Percentiles rank a stretch among this genome's conserved stretches.
These are phyloP conservation scores for Trypanosoma theileri DNA, from an alignment of 208 protist genomes.

Conservation along the genomic window DNA sequence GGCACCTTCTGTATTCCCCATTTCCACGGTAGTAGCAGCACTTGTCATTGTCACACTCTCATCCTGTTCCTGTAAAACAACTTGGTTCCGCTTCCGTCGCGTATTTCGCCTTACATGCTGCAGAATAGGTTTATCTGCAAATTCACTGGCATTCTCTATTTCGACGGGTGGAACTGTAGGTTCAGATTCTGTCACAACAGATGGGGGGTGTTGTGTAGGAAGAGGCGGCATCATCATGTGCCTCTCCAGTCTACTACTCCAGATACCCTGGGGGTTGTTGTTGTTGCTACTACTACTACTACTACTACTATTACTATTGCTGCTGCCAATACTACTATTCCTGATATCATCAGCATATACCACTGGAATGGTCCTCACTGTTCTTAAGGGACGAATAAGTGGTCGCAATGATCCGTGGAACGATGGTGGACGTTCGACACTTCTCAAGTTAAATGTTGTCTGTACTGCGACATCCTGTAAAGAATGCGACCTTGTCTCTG, in stretches of 20 bases:
- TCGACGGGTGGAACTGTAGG: background rate
- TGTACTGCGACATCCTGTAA: slow-evolving; percentile 24
- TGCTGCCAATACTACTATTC: background rate
- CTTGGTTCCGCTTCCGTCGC: background rate
- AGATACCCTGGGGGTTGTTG: slow-evolving; percentile 9
- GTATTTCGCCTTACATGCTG: background rate
- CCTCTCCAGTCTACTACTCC: background rate
- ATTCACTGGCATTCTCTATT: slow-evolving; percentile 10
- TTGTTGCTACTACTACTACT: background rate
- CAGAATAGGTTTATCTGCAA: slow-evolving; percentile 26
- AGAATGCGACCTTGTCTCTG: background rate
- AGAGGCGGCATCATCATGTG: background rate
- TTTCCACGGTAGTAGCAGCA: too few relatives aligned
- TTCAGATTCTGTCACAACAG: background rate
- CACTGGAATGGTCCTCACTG: too few relatives aligned
- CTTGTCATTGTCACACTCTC: background rate
- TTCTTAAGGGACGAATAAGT: background rate
- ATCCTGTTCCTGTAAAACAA: background rate
- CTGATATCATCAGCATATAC: background rate
- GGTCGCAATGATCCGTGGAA: slow-evolving; percentile 21
- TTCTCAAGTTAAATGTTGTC: slow-evolving; percentile 21
- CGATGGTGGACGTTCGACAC: background rate
- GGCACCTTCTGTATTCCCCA: background rate
- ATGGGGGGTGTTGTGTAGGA: background rate
- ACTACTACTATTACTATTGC: background rate